Evolutionary conservation across 1,139 yeast species (phyloP), one percentile per base, ranked within the genome.

Genomic region (Yamadazyma kanchanaburiensis): DNA sequence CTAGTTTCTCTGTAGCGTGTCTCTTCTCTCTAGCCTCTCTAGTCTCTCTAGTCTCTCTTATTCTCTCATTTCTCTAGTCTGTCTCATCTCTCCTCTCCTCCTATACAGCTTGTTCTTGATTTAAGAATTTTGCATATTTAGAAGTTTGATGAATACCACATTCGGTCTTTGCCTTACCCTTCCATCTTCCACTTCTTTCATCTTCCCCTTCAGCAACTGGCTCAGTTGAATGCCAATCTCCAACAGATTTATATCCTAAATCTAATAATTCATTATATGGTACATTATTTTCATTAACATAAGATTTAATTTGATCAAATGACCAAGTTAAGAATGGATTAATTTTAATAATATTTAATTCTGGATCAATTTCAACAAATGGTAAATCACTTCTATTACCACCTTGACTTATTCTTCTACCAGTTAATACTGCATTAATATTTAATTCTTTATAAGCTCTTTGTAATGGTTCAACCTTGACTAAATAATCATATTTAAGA

Each of bases 141-240:
- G 80, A 73, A 3, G 88, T 74, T 45, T 80, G 82, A 51, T 91
- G 98, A 34, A 91, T 88, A 2, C 98, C 98, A 59, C 98, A 91
- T 54, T 91, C 98, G 1, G 96, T 87, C 63, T 91, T 91, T 4
- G 78, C 72, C 54, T 82, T 75, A 2, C 96, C 96, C 65, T 84
- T 83, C 98, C 98, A 91, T 48, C 98, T 74, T 1, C 98, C 98
- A 18, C 94, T 78, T 44, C 98, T 74, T 54, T 91, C 98, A 52
- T 89, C 96, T 51, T 87, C 96, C 4, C 94, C 95, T 27, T 84
- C 96, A 8, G 66, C 75, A 8, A 87, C 95, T 1, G 97, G 96
- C 23, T 62, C 77, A 0, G 98, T 91, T 1, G 95, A 85, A 57
- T 91, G 98, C 77, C 91, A 91, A 58, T 91, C 98, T 1, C 98